Evolutionary conservation across 345 rosid species (phyloP).

Genomic region (Draba incana): DNA sequence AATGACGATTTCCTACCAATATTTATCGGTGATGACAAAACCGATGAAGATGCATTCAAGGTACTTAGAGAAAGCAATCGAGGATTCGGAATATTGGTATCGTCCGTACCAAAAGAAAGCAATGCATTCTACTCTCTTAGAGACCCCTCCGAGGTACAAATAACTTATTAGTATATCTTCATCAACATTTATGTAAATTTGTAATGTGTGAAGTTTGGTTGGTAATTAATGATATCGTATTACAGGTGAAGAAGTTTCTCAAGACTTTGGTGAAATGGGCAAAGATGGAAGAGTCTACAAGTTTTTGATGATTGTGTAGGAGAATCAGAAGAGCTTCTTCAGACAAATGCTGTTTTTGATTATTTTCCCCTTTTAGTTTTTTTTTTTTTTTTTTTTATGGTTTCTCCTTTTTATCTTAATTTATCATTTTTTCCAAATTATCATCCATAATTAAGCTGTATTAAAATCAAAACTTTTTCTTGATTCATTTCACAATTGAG

Average conservation of each 20-base stretch:
- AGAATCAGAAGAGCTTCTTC: conserved; percentile 30
- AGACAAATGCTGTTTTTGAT: background rate
- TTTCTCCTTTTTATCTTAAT: conserved; percentile 10
- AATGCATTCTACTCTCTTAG: conserved; percentile 73
- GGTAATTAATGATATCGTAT: background rate
- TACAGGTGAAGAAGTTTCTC: conserved; percentile 88
- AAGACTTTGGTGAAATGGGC: conserved; percentile 70
- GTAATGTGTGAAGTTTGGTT: background rate
- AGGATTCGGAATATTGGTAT: conserved; percentile 89
- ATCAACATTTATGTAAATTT: too few relatives aligned
- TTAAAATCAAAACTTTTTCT: background rate
- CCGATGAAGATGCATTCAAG: conserved; percentile 97
- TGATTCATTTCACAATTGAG: background rate
- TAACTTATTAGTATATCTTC: background rate
- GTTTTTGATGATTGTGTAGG: conserved; percentile 25
- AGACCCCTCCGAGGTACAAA: conserved; percentile 76
- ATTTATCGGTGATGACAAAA: conserved; percentile 83
- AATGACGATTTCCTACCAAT: conserved; percentile 78
- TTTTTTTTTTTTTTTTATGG: background rate
- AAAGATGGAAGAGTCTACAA: conserved; percentile 34
- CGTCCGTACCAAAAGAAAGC: conserved; percentile 78
- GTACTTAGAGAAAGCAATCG: conserved; percentile 57
- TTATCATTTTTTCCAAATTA: conserved; percentile 34
- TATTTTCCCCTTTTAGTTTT: background rate
- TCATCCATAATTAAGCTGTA: conserved; percentile 21